These are phyloP conservation scores for Drechslera avenae DNA, from an alignment of 2,329 filamentous ascomycete genomes.

Conservation along the genomic window DNA sequence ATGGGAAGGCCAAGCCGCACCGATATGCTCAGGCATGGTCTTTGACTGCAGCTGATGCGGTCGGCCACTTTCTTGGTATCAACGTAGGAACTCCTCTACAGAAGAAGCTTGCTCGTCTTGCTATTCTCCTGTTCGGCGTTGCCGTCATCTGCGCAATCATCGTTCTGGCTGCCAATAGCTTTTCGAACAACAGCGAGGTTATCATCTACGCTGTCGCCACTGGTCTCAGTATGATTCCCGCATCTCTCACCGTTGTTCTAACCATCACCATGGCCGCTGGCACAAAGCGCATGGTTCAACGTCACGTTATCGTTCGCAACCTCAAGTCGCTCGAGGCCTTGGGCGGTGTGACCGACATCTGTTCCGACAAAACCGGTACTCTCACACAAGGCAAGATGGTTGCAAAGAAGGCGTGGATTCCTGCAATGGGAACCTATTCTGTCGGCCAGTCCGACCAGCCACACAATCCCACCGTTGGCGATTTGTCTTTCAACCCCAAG, in stretches of 20 bases:
- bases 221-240: conserved; percentile 48
- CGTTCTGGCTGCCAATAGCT: conserved; percentile 46
- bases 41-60: conserved; percentile 53
- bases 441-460: conserved; percentile 38
- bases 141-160: conserved; percentile 48
- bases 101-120: conserved; percentile 44
- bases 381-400: conserved; percentile 47
- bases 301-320: conserved; percentile 45
- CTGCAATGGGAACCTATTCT: conserved; percentile 41
- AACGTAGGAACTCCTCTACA: conserved; percentile 49
- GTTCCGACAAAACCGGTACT: conserved; percentile 59
- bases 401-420: conserved; percentile 43
- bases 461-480: conserved; percentile 40
- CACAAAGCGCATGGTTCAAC: conserved; percentile 45
- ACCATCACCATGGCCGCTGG: conserved; percentile 50
- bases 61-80: conserved; percentile 49
- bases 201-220: conserved; percentile 50
- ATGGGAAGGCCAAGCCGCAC: conserved; percentile 44
- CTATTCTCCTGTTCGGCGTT: conserved; percentile 44
- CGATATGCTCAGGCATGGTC: conserved; percentile 57
- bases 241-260: conserved; percentile 45
- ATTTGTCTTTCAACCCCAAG: conserved; percentile 36
- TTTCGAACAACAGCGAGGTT: conserved; percentile 44
- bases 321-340: conserved; percentile 45
- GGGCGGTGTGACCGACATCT: conserved; percentile 51